Base-by-base conservation (phyloP, 1,284 basidiomycete species). In the Ceratobasidium sp. region DNA sequence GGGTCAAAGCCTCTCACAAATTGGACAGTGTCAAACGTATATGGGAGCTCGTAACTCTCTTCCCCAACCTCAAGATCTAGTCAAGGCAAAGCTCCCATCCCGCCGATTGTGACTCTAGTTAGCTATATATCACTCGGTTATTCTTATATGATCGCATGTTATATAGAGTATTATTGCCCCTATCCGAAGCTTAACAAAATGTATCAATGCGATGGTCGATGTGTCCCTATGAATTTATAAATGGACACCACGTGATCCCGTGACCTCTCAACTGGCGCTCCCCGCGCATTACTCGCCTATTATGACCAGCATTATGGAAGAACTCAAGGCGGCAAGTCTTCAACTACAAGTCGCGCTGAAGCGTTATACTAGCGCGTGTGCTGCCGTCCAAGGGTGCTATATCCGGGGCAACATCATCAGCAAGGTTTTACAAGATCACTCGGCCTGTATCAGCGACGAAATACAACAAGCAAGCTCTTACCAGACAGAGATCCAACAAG, bases 1-100 rank as follows among this genome's bases (percentile, higher is more conserved):
- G 93, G 25, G 86, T 85, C 71, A 88, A 86, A 74, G 84, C 86
- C 1, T 86, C 88, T 73, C 80, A 83, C 69, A 87, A 87, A 73
- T 78, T 82, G 20, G 86, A 86, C 53, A 79, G 81, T 43, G 73
- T 86, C 34, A 76, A 77, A 34, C 76, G 75, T 17, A 35, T 83
- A 25, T 74, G 74, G 42, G 74, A 75, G 32, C 50, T 80, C 58
- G 77, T 57, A 27, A 31, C 47, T 38, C 54, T 20, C 20, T 40
- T 69, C 7, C 67, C 67, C n/a, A 47, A 47, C 45, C 55, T 56
- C 29, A 47, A 7, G n/a, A 47, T 40, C 40, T 49, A 31, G 42
- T 52, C 17, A 20, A 65, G 27, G 47, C 35, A 22, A 29, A 20
- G 20, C 22, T 47, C 10, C n/a, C 45, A 40, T 7, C 17, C 38